phyloP scores from a whole-genome alignment of 1,284 basidiomycete species.

The Ceratobasidium sp. region DNA sequence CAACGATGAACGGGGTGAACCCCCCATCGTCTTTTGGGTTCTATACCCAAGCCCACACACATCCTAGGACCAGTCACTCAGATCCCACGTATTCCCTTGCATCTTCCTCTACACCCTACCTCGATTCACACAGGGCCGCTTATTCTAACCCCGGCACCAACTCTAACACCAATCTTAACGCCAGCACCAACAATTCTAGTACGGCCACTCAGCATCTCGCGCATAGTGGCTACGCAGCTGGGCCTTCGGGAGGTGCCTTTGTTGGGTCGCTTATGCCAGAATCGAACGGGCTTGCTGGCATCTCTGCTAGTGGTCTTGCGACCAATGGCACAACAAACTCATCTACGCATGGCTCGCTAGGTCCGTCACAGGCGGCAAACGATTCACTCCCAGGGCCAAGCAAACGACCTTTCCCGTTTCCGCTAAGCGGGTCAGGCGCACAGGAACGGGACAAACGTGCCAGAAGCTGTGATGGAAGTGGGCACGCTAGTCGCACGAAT shows the following conservation, averaged over 20 bases:
- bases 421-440: not conserved
- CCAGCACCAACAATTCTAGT: too few species aligned
- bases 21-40: conserved; percentile 3
- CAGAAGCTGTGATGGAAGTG: conserved; percentile 10
- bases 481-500: not conserved
- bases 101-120: conserved; percentile 1
- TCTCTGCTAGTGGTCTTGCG: too few species aligned
- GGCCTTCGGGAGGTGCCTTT: not conserved
- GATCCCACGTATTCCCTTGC: conserved; percentile 6
- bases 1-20: conserved; percentile 5
- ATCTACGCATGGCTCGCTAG: not conserved
- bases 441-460: conserved; percentile 41
- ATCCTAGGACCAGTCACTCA: conserved; percentile 13
- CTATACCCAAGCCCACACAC: conserved; percentile 5
- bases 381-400: conserved; percentile 4
- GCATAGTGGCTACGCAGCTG: not conserved
- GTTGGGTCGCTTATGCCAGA: not conserved
- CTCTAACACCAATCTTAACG: too few species aligned
- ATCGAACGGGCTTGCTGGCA: too few species aligned
- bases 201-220: too few species aligned
- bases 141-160: too few species aligned
- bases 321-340: too few species aligned
- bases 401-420: conserved; percentile 37
- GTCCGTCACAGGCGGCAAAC: not conserved
- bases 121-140: not conserved